phyloP scores from a whole-genome alignment of 148 eudicot genomes.

The Dysphania ambrosioides region DNA sequence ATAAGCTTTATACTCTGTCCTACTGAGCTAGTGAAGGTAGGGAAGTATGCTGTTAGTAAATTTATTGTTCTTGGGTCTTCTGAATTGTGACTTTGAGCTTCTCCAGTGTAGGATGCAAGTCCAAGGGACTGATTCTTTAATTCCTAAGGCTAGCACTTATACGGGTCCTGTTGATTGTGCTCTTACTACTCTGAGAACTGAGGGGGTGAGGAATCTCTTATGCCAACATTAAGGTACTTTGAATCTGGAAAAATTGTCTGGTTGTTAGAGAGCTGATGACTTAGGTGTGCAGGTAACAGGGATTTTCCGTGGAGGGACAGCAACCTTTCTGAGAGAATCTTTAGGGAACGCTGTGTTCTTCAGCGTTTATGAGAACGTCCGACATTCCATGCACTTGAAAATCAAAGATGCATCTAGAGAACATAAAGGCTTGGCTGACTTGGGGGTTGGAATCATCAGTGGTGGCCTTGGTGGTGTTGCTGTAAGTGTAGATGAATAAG shows the following conservation, averaged over 20 bases:
- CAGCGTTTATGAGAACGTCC: slow-evolving; percentile 66
- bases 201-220: slow-evolving; percentile 56
- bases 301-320: slow-evolving; percentile 74
- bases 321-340: slow-evolving; percentile 81
- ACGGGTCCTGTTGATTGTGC: slow-evolving; percentile 73
- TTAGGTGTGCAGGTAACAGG: slow-evolving; percentile 61
- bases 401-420: slow-evolving; percentile 45
- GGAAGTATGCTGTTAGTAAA: slow-evolving; percentile 12
- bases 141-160: slow-evolving; percentile 55
- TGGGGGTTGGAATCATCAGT: slow-evolving; percentile 82
- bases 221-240: slow-evolving; percentile 2
- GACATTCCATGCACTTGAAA: slow-evolving; percentile 57
- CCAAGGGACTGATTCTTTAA: slow-evolving; percentile 76
- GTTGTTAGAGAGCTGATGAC: slow-evolving; percentile 25
- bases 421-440: slow-evolving; percentile 45
- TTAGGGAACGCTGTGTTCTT: slow-evolving; percentile 81
- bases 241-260: slow-evolving; percentile 8
- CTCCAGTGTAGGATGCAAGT: slow-evolving; percentile 99
- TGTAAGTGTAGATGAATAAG: slow-evolving; percentile 59
- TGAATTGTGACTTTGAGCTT: slow-evolving; percentile 38
- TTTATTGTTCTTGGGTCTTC: slow-evolving; percentile 1
- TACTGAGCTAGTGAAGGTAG: slow-evolving; percentile 80
- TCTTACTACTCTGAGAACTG: slow-evolving; percentile 59
- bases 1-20: slow-evolving; percentile 82
- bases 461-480: slow-evolving; percentile 90